These are phyloP conservation scores for Eucalyptus melliodora DNA, from an alignment of 345 rosid species.

Conservation along the genomic window DNA sequence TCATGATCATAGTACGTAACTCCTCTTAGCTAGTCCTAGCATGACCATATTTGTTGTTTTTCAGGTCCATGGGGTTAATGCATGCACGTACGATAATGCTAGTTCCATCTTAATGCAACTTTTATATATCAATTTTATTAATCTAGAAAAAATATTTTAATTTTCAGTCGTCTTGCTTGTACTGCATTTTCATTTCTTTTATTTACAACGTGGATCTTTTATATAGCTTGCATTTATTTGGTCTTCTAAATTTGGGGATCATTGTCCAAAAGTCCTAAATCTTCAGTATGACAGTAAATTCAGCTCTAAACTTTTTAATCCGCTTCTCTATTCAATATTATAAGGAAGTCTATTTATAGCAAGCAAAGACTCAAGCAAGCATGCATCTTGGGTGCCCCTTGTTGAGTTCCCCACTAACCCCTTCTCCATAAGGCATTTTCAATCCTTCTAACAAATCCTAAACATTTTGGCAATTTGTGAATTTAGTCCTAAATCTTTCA, in stretches of 20 bases:
- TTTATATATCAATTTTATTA: not conserved
- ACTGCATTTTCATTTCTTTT: not conserved
- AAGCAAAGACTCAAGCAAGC: too few species aligned
- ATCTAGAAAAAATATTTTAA: not conserved
- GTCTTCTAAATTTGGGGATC: not conserved
- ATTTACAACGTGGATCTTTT: not conserved
- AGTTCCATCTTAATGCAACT: not conserved
- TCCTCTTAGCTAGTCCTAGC: not conserved
- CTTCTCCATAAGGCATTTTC: too few species aligned
- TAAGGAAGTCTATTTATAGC: too few species aligned
- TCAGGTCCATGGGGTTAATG: not conserved
- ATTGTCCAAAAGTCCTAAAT: not conserved
- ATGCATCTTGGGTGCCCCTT: too few species aligned
- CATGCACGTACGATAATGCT: not conserved
- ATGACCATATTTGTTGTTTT: not conserved
- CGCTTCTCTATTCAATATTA: fast-evolving
- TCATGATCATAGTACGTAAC: not conserved
- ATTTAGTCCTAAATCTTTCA: too few species aligned
- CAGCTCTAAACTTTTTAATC: too few species aligned
- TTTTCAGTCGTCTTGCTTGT: not conserved
- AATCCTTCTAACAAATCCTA: too few species aligned
- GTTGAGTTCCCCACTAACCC: too few species aligned
- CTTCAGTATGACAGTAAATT: not conserved
- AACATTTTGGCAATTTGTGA: too few species aligned
- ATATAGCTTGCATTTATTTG: not conserved